These are phyloP conservation scores for Blastobotrys persicus DNA, from an alignment of 1,139 yeast genomes.

Conservation along the genomic window DNA sequence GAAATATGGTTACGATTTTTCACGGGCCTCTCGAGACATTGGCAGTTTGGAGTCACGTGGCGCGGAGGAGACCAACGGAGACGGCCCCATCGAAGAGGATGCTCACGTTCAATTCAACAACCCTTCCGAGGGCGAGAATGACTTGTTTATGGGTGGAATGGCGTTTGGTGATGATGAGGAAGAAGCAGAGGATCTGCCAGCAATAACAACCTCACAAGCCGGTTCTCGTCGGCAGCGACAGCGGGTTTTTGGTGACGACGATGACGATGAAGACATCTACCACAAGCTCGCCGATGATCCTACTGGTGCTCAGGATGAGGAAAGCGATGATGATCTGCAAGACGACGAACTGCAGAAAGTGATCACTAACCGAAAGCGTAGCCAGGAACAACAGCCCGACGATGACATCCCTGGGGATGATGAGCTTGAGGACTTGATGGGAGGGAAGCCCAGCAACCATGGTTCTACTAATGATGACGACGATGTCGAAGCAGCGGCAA, in stretches of 20 bases:
- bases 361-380: no score
- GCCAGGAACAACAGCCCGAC: not conserved
- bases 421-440: conserved; percentile 8
- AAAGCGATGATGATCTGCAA: conserved; percentile 7
- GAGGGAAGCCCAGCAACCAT: not conserved
- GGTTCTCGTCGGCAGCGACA: not conserved
- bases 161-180: conserved; percentile 3
- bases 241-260: conserved; percentile 12
- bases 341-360: conserved; percentile 16
- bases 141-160: conserved; percentile 3
- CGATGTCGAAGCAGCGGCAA: conserved; percentile 16
- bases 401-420: conserved; percentile 16
- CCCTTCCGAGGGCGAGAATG: not conserved
- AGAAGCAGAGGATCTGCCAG: not conserved
- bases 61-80: not conserved
- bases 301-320: not conserved
- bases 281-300: not conserved
- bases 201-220: not conserved
- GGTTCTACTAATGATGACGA: not conserved
- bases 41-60: not conserved
- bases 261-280: conserved; percentile 13
- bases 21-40: not conserved
- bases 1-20: conserved; percentile 19
- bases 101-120: not conserved
- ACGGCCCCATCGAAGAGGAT: not conserved